Percentiles rank a stretch among this genome's conserved stretches.
These are phyloP conservation scores for Pestalotiopsis sp. DNA, from an alignment of 2,329 filamentous ascomycete species.

Conservation along the genomic window DNA sequence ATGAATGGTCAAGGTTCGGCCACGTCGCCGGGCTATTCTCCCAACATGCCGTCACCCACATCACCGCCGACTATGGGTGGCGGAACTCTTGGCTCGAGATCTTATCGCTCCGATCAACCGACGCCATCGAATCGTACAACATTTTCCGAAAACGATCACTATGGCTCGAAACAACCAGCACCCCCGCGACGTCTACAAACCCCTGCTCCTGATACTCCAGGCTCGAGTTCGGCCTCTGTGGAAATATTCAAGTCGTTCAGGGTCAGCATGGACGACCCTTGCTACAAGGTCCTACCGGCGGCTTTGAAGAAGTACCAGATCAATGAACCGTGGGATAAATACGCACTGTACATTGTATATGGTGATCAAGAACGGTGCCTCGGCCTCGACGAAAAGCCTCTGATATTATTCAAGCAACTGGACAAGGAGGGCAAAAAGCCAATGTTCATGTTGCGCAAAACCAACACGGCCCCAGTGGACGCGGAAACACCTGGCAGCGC, in stretches of 20 bases:
- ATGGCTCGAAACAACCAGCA: conserved; percentile 40
- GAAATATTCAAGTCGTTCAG: conserved; percentile 99
- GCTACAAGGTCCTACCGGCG: conserved; percentile 93
- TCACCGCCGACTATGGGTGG: conserved; percentile 63
- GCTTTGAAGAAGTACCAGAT: conserved; percentile 98
- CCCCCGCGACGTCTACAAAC: conserved; percentile 64
- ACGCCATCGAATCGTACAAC: conserved; percentile 59
- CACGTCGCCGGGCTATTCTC: conserved; percentile 61
- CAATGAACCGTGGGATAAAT: conserved; percentile 95
- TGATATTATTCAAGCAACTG: conserved; percentile 96
- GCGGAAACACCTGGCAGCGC: conserved; percentile 56
- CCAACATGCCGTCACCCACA: conserved; percentile 72
- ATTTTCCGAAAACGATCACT: conserved; percentile 55
- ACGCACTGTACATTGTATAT: conserved; percentile 97
- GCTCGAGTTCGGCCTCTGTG: conserved; percentile 64
- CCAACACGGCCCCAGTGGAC: conserved; percentile 56
- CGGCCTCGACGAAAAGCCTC: conserved; percentile 86
- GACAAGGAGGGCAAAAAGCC: conserved; percentile 97
- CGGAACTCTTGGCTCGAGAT: conserved; percentile 60
- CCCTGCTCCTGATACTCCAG: conserved; percentile 64
- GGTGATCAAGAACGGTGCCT: conserved; percentile 97
- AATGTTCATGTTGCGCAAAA: conserved; percentile 95
- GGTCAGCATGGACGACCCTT: conserved; percentile 97
- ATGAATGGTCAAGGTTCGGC: conserved; percentile 66
- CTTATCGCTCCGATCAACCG: conserved; percentile 60